Evolutionary conservation across 805 yeast species (phyloP), one percentile per base, ranked within the genome.

Genomic region (Kodamaea kaohsiungensis): DNA sequence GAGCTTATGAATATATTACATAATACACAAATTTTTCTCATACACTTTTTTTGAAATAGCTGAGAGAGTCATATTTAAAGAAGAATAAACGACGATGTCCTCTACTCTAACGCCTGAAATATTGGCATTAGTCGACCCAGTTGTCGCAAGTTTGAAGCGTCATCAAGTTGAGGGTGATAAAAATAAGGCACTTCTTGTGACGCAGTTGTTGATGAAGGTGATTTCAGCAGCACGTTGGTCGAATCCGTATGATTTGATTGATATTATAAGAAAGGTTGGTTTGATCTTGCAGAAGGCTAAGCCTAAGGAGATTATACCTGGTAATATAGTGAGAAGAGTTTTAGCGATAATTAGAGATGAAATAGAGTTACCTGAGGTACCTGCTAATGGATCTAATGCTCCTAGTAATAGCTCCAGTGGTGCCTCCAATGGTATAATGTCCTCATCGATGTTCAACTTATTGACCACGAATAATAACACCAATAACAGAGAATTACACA

Each of bases 171-270:
- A 79, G 3, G 97, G 96, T 1, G 89, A 97, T 12, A 87, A 86
- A 61, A 79, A 78, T 15, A 89, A 91, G 46, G 98, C 98, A 0
- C 76, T 90, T 38, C 95, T 89, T 52, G 89, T 97, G 7, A 87
- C 97, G 16, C 96, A 91, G 61, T 75, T 93, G 49, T 71, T 95
- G 57, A 87, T 90, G 83, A 82, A 97, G 68, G 95, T 91, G 50
- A 86, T 91, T 17, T 90, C 98, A 0, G 88, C 88, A 10, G 89
- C 95, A 1, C 79, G 97, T 66, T 95, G 98, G 98, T 77, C 83
- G 49, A 83, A 84, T 54, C 83, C 90, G 9, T 86, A 83, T 55
- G 91, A 89, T 56, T 77, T 93, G 57, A 86, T 93, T 25, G 71
- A 70, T 15, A 84, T 88, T 55, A 84, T 93, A 60, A 84, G 96